A percentile compares a stretch with the other conserved stretches of the same genome.
phyloP scores from a whole-genome alignment of 2,329 filamentous ascomycete species.

The Aureobasidium sp. region DNA sequence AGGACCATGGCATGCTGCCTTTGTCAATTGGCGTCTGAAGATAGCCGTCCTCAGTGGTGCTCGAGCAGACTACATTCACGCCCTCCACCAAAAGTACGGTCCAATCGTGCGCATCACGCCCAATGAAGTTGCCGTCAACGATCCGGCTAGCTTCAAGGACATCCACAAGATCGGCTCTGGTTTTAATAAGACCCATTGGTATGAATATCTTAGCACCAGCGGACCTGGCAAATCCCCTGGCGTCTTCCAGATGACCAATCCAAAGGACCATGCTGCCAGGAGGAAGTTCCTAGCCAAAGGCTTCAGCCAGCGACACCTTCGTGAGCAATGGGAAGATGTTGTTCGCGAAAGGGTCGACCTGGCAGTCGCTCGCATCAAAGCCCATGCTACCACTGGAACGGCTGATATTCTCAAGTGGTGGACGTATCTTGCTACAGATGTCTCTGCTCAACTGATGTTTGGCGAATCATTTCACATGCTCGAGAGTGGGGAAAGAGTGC shows the following conservation, averaged over 20 bases:
- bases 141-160: conserved; percentile 23
- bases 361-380: conserved; percentile 29
- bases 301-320: conserved; percentile 31
- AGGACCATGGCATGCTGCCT: conserved; percentile 23
- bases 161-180: conserved; percentile 25
- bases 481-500: conserved; percentile 28
- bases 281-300: conserved; percentile 31
- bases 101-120: conserved; percentile 26
- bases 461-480: conserved; percentile 35
- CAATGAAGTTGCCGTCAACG: conserved; percentile 25
- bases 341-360: conserved; percentile 29
- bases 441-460: conserved; percentile 33
- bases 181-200: conserved; percentile 27
- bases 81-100: conserved; percentile 29
- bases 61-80: conserved; percentile 34
- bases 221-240: conserved; percentile 18
- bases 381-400: conserved; percentile 24
- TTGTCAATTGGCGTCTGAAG: conserved; percentile 28
- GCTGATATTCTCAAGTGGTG: conserved; percentile 36
- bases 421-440: conserved; percentile 35
- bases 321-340: conserved; percentile 31
- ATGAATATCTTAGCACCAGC: conserved; percentile 20
- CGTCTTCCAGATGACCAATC: conserved; percentile 34
- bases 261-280: conserved; percentile 29
- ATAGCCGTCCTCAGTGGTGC: conserved; percentile 31